Evolutionary conservation across 1,139 yeast species (phyloP).

Genomic region (Candida labiduridarum): DNA sequence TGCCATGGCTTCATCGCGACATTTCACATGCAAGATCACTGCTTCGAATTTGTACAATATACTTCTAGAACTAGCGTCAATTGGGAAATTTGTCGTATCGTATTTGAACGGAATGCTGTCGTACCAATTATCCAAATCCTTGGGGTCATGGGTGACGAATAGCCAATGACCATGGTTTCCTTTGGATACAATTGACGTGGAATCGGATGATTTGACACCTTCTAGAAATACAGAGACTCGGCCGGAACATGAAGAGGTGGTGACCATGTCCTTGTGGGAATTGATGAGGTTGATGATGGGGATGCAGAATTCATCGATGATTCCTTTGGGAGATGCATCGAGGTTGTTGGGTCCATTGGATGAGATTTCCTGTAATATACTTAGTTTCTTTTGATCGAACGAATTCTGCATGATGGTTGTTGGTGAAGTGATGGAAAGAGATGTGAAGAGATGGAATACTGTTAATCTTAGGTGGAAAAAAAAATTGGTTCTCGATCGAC

Average conservation of each 20-base stretch:
- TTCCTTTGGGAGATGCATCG: constrained; percentile 84
- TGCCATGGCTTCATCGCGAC: constrained; percentile 64
- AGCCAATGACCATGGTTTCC: constrained; percentile 86
- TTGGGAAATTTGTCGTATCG: constrained; percentile 12
- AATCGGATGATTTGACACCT: constrained; percentile 44
- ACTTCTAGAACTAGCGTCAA: constrained; percentile 42
- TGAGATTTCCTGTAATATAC: constrained; percentile 58
- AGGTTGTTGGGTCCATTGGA: constrained; percentile 45
- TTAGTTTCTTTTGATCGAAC: constrained; percentile 68
- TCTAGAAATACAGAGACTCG: constrained; percentile 80
- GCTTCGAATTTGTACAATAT: constrained; percentile 83
- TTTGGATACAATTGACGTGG: constrained; percentile 71
- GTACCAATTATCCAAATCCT: constrained; percentile 57
- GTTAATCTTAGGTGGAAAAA: neutral
- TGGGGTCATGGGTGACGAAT: constrained; percentile 72
- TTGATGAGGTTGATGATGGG: constrained; percentile 75
- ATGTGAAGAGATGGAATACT: neutral
- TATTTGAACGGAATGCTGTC: constrained; percentile 29
- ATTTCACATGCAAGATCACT: constrained; percentile 78
- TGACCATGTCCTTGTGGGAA: constrained; percentile 65
- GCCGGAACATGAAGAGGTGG: constrained; percentile 89
- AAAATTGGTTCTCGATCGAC: neutral
- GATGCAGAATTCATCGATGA: constrained; percentile 69
- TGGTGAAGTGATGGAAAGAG: neutral
- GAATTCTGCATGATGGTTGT: constrained; percentile 42